These are phyloP conservation scores for Malus sylvestris DNA, from an alignment of 306 rosid species.

Conservation along the genomic window DNA sequence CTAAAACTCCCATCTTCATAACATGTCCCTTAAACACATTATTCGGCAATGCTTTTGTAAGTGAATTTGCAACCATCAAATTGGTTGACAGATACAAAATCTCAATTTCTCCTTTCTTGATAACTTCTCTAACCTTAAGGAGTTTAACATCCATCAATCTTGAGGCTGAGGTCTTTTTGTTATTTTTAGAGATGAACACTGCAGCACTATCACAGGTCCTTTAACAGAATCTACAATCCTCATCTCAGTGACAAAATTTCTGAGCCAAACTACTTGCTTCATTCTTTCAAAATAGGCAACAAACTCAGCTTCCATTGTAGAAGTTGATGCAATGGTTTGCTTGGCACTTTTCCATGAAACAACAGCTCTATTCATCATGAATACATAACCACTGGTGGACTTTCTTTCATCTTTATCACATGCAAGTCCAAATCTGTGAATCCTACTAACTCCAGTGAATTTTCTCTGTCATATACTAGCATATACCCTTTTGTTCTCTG, in stretches of 20 bases:
- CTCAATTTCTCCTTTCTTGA: background rate
- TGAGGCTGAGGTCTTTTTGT: background rate
- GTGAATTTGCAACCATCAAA: background rate
- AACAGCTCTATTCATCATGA: background rate
- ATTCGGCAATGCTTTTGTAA: background rate
- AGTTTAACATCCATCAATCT: background rate
- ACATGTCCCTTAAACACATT: too few species aligned
- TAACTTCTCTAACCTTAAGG: background rate
- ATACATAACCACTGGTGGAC: too few species aligned
- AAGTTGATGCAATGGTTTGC: too few species aligned
- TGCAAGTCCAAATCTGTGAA: too few species aligned
- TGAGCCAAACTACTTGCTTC: background rate
- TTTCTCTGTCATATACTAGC: too few species aligned
- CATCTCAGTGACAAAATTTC: background rate
- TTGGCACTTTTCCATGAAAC: background rate
- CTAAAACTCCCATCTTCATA: too few species aligned
- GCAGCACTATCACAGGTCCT: rapidly evolving
- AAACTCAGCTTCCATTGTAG: background rate
- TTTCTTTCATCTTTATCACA: too few species aligned
- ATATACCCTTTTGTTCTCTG: too few species aligned
- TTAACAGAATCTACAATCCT: background rate
- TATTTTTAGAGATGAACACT: background rate
- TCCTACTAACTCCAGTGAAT: too few species aligned
- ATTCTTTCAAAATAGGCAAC: background rate
- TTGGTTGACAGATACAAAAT: too few species aligned